Percentiles rank a stretch among this genome's conserved stretches.
phyloP scores from a whole-genome alignment of 2,329 filamentous ascomycete genomes.

The Fusarium sp. region DNA sequence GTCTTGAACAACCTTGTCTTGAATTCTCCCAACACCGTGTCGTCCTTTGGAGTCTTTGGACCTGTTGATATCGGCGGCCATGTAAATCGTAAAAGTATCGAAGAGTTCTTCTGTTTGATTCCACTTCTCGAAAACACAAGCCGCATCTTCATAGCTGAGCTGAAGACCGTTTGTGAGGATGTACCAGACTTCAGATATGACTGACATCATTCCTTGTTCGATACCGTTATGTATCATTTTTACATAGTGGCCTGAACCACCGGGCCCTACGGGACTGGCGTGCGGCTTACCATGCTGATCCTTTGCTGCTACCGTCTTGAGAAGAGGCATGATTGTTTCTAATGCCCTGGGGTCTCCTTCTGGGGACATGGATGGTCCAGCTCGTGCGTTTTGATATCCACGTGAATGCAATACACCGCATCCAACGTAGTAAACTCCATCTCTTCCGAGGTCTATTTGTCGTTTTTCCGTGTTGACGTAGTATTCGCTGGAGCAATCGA shows the following conservation, averaged over 20 bases:
- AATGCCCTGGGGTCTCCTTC: constrained; percentile 2
- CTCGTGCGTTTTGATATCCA: background rate
- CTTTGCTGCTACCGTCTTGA: background rate
- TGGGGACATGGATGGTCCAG: background rate
- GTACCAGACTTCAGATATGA: constrained; percentile 1
- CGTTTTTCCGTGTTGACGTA: constrained; percentile 7
- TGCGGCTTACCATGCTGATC: fast-evolving
- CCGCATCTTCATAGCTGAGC: background rate
- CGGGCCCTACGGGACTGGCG: background rate
- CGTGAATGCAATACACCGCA: background rate
- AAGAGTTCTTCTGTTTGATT: background rate
- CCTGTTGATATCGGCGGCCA: background rate
- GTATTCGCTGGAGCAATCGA: constrained; percentile 5
- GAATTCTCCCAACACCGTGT: background rate
- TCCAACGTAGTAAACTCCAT: background rate
- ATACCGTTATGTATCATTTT: background rate
- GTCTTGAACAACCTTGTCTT: background rate
- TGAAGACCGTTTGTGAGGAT: constrained; percentile 4
- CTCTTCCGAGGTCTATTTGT: background rate
- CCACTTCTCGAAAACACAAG: background rate
- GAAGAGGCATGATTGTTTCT: background rate
- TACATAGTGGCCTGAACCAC: background rate
- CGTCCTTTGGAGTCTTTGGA: fast-evolving
- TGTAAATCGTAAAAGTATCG: background rate
- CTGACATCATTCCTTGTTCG: constrained; percentile 3